Evolutionary conservation across 1,284 basidiomycete species (phyloP).

Genomic region (Trichosporon ovoides): DNA sequence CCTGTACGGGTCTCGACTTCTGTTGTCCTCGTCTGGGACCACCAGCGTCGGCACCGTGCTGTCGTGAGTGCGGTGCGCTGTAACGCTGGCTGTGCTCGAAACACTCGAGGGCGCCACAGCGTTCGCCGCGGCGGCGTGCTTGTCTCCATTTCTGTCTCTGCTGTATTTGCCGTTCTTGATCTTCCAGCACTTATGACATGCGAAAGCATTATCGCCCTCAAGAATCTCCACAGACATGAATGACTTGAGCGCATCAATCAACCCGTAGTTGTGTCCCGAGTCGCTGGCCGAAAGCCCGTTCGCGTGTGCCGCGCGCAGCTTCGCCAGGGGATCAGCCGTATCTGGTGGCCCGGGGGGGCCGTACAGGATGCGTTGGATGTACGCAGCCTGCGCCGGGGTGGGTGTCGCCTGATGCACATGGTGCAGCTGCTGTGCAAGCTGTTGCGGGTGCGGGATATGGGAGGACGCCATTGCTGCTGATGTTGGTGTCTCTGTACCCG

Average conservation of each 20-base stretch:
- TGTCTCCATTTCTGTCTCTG: not conserved
- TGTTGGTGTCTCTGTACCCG: not conserved
- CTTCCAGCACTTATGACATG: conserved; percentile 89
- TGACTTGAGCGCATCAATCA: conserved; percentile 62
- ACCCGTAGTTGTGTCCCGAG: conserved; percentile 30
- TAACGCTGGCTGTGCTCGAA: not conserved
- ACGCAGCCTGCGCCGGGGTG: conserved; percentile 47
- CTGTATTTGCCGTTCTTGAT: conserved; percentile 41
- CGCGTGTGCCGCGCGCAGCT: conserved; percentile 34
- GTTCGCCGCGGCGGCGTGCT: not conserved
- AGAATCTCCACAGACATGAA: conserved; percentile 87
- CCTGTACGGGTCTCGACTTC: not conserved
- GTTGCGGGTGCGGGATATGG: conserved; percentile 1
- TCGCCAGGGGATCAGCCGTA: conserved; percentile 37
- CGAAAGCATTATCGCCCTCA: conserved; percentile 89
- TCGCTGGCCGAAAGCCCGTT: conserved; percentile 19
- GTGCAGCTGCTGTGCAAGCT: not conserved
- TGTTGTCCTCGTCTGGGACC: not conserved
- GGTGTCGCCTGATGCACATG: conserved; percentile 31
- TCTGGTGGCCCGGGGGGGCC: conserved; percentile 26
- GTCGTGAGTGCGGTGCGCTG: not conserved
- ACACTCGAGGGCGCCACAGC: not conserved
- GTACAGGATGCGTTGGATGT: conserved; percentile 47
- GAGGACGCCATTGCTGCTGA: not conserved
- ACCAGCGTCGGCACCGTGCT: not conserved